Conservation (phyloP, 169 alveolate genomes). For the Plasmodium cynomolgi region DNA sequence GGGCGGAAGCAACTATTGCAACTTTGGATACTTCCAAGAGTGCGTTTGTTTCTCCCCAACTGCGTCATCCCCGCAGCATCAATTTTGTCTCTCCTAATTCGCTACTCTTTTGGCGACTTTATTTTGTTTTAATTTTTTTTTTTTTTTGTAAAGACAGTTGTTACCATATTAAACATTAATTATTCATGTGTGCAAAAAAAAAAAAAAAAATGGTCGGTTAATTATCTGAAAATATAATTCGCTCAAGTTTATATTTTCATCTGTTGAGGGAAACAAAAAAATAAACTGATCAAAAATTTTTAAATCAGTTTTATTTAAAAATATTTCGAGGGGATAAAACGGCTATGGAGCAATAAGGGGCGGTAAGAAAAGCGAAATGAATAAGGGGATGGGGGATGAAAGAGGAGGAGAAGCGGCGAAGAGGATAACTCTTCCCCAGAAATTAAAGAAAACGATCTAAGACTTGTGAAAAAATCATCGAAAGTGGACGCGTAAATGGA, state of each 20-base stretch:
- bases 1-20: constrained; percentile 6
- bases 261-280: constrained; percentile 29
- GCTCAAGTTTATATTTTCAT: constrained; percentile 26
- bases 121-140: background rate
- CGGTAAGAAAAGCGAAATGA: constrained; percentile 5
- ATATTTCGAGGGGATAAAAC: constrained; percentile 15
- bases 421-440: constrained; percentile 18
- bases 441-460: constrained; percentile 46
- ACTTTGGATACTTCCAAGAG: background rate
- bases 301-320: constrained; percentile 51
- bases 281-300: constrained; percentile 12
- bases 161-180: constrained; percentile 3
- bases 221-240: constrained; percentile 23
- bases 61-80: background rate
- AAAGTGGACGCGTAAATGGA: background rate
- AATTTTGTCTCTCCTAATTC: background rate
- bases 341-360: background rate
- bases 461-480: constrained; percentile 5
- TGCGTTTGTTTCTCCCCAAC: background rate
- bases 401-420: background rate
- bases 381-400: background rate
- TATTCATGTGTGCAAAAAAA: constrained; percentile 23
- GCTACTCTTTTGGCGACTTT: background rate
- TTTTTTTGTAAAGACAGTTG: constrained; percentile 1
- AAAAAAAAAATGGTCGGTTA: constrained; percentile 1